Base-by-base conservation (phyloP, 306 rosid species). In the Begonia loranthoides region DNA sequence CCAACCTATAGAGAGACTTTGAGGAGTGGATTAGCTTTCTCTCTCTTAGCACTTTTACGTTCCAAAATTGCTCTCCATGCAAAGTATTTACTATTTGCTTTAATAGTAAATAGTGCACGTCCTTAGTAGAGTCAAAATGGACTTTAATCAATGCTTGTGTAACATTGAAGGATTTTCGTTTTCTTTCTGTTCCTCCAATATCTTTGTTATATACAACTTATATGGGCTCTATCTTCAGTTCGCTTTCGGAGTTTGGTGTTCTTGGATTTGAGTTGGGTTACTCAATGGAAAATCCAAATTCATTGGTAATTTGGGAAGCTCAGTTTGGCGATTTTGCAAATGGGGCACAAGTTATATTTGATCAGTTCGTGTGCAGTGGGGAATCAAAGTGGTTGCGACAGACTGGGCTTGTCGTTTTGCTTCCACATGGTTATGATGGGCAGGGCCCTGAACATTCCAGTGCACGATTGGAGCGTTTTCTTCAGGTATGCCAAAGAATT, bases 371-470 rank as follows among this genome's bases (percentile, higher is more conserved):
- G 83, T 80, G 85, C 67, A 82, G 94, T 54, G 95, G 99, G 40
- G 99, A 90, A 79, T 55, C 99, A 0, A 90, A 86, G 68, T 90
- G 99, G 99, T 87, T 85, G 55, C 95, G 94, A 59, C 99, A 90
- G 70, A 80, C 94, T 58, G 99, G 99, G 50, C 92, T 90, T 57
- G 87, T 80, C 58, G 64, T 90, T 51, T 66, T 90, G 64, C 99
- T 90, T 68, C 99, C 99, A 50, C 95, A 90, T 74, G 95, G 99
- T 56, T 90, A 82, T 24, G 95, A 90, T 65, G 95, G 99, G 54
- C 95, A 90, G 66, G 99, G 99, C 61, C 99, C 99, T 63, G 99
- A 85, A 72, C 99, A 90, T 76, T 85, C 94, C 49, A 86, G 95
- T 78, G 94, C 82, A 47, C 71, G 84, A 59, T 33, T 86, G 75